These are phyloP conservation scores for Picea engelmannii DNA, from an alignment of 83 land plant genomes.

Conservation along the genomic window DNA sequence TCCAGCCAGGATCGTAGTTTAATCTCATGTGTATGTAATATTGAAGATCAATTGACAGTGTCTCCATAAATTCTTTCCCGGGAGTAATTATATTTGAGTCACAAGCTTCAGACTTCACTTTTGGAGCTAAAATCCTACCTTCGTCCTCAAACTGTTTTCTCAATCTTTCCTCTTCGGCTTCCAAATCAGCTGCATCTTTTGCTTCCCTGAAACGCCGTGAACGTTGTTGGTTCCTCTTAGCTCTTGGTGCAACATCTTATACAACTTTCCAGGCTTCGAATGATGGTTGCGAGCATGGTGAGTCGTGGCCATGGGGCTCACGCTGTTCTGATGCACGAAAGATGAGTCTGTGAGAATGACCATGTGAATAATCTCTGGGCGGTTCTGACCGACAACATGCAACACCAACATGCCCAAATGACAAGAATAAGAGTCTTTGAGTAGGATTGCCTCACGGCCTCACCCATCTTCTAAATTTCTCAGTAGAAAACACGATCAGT, in stretches of 20 bases:
- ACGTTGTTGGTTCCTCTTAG: conserved; percentile 81
- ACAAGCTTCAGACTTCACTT: conserved; percentile 22
- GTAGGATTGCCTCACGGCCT: too few relatives aligned
- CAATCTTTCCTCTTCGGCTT: conserved; percentile 48
- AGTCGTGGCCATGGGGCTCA: too few relatives aligned
- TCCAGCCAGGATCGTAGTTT: conserved; percentile 68
- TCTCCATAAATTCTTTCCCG: conserved; percentile 71
- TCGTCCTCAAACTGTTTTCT: conserved; percentile 35
- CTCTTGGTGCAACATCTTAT: conserved; percentile 77
- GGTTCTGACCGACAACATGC: too few relatives aligned
- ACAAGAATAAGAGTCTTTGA: too few relatives aligned
- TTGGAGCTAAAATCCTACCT: conserved; percentile 22
- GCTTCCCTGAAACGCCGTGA: conserved; percentile 65
- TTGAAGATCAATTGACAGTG: conserved; percentile 54
- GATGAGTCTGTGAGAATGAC: too few relatives aligned
- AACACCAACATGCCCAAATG: too few relatives aligned
- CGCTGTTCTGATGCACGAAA: too few relatives aligned
- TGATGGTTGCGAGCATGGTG: too few relatives aligned
- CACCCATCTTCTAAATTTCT: too few relatives aligned
- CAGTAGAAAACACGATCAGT: too few relatives aligned
- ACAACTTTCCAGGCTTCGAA: too few relatives aligned
- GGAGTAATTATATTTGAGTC: conserved; percentile 83
- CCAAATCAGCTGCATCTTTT: conserved; percentile 55
- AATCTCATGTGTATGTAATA: conserved; percentile 65
- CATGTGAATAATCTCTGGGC: too few relatives aligned